Base-by-base conservation (phyloP, 1,284 basidiomycete species). In the Cystobasidiaceae sp. region DNA sequence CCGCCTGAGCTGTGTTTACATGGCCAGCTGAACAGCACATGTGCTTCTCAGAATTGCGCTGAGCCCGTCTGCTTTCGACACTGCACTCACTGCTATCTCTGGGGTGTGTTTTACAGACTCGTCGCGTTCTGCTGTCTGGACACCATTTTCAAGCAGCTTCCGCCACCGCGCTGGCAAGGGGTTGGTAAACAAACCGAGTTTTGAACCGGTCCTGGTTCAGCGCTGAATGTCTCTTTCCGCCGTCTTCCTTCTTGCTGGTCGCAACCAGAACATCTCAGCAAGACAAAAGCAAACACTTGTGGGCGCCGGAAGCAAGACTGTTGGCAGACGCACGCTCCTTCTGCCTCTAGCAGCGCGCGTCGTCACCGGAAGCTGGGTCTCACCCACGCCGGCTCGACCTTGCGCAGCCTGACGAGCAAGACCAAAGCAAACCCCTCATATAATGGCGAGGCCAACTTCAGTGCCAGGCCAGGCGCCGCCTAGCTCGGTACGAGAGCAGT, bases 391-490 rank as follows among this genome's bases (percentile, higher is more conserved):
- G n/a, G n/a, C n/a, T n/a, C n/a, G n/a, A n/a, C n/a, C n/a, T n/a
- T n/a, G n/a, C n/a, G n/a, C n/a, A n/a, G n/a, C n/a, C n/a, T n/a
- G n/a, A n/a, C n/a, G n/a, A n/a, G n/a, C n/a, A n/a, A n/a, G n/a
- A n/a, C n/a, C n/a, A n/a, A n/a, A n/a, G n/a, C n/a, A n/a, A n/a
- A n/a, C n/a, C n/a, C n/a, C n/a, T n/a, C n/a, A n/a, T n/a, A 56
- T 19, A 15, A 64, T 64, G 61, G 61, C 61, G 21, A 32, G 61
- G 30, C 61, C 61, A 1, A 64, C 61, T 4, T 52, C 60, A n/a
- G 44, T 21, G 17, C 39, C 60, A 23, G 60, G 33, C 52, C 37
- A 27, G 8, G 33, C 39, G 23, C 43, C 56, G 17, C 23, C 45
- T 6, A 34, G 15, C 19, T 43, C 21, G 39, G 17, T 28, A n/a